Conservation (phyloP, 192 early-diverging fungal genomes). For the Backusella mclennaniae region DNA sequence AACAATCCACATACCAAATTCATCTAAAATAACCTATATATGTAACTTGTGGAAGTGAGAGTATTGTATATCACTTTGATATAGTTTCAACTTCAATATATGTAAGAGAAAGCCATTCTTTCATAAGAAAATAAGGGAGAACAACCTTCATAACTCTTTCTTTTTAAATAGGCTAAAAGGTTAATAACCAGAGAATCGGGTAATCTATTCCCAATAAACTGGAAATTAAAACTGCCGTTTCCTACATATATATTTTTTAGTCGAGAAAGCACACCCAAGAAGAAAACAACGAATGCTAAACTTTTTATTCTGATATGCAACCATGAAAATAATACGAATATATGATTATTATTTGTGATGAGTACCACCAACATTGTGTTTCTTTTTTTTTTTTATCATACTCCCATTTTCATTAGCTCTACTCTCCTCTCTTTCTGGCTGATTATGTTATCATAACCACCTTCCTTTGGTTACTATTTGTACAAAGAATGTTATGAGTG, state of each 20-base stretch:
- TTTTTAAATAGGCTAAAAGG: conserved; percentile 15
- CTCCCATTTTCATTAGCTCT: no score
- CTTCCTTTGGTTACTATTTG: no score
- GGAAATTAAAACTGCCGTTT: conserved; percentile 21
- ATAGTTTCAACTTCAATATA: background rate
- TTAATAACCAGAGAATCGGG: conserved; percentile 1
- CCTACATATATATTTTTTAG: background rate
- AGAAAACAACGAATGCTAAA: no score
- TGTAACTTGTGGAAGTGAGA: conserved; percentile 25
- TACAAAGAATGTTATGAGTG: no score
- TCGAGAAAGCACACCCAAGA: background rate
- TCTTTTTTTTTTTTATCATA: no score
- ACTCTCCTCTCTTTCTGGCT: no score
- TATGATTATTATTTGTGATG: no score
- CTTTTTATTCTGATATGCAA: no score
- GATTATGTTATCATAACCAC: no score
- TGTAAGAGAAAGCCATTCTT: background rate
- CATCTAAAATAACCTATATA: conserved; percentile 24
- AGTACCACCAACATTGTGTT: no score
- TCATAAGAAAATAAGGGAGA: no score
- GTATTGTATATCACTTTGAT: background rate
- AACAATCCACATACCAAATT: background rate
- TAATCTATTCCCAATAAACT: conserved; percentile 30
- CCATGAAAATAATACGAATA: no score
- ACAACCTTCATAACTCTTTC: background rate